These are phyloP conservation scores for Termitomyces sp. DNA, from an alignment of 768 basidiomycete genomes.

Conservation along the genomic window DNA sequence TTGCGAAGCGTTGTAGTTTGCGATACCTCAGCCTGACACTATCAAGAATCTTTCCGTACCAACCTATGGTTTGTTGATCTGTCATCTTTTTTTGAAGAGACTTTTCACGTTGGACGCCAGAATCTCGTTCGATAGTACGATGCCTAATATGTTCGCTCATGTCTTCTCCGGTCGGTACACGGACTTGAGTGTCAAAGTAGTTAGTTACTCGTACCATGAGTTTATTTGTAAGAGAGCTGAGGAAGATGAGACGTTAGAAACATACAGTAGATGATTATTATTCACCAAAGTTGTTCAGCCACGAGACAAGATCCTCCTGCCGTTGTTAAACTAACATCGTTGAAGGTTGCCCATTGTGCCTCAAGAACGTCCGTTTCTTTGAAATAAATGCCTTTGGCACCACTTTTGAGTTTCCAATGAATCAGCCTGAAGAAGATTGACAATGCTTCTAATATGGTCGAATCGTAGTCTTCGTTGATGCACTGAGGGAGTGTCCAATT, in stretches of 20 bases:
- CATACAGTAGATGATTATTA: conserved; percentile 1
- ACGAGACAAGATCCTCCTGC: conserved; percentile 85
- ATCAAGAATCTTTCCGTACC: conserved; percentile 93
- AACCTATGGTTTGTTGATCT: conserved; percentile 74
- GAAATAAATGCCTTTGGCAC: conserved; percentile 88
- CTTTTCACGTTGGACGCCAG: conserved; percentile 17
- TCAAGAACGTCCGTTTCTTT: conserved; percentile 98
- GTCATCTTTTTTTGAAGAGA: conserved; percentile 54
- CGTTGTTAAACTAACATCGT: conserved; percentile 85
- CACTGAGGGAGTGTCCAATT: conserved; percentile 89
- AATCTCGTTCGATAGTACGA: conserved; percentile 13
- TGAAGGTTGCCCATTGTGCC: conserved; percentile 92
- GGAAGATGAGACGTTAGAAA: conserved; percentile 1
- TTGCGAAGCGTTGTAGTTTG: conserved; percentile 89
- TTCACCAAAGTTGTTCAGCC: conserved; percentile 93
- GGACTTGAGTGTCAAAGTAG: conserved; percentile 93
- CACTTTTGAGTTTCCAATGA: conserved; percentile 94
- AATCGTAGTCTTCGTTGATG: conserved; percentile 86
- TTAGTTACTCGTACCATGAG: conserved; percentile 89
- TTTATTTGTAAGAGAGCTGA: conserved; percentile 86
- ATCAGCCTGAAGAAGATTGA: conserved; percentile 89
- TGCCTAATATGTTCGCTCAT: conserved; percentile 18
- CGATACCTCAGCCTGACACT: conserved; percentile 88
- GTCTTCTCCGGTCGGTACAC: conserved; percentile 53
- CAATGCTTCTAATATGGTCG: conserved; percentile 81